Evolutionary conservation across 169 alveolate species (phyloP).

Genomic region (Eimeria brunetti): DNA sequence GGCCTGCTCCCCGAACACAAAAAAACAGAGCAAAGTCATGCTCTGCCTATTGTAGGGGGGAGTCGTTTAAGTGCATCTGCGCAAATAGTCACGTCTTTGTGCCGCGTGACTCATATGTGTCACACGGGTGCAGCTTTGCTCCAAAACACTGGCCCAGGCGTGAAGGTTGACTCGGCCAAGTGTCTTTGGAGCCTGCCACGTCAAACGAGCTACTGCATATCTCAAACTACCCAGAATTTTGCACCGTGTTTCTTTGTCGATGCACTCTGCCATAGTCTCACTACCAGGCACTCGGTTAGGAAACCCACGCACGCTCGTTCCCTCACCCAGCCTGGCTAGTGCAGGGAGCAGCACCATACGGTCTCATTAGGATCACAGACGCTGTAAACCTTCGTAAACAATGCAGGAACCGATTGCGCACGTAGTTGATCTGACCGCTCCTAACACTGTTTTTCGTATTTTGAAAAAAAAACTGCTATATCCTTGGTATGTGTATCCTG

Average conservation of each 20-base stretch:
- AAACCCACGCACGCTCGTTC: not conserved
- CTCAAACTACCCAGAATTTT: not conserved
- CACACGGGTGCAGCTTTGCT: conserved; percentile 11
- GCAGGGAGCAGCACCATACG: conserved; percentile 19
- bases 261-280: not conserved
- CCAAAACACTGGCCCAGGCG: conserved; percentile 1
- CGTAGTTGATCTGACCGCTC: not conserved
- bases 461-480: not conserved
- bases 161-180: not conserved
- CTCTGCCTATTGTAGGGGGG: not conserved
- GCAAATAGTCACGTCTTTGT: not conserved
- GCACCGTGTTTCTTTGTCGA: not conserved
- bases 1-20: conserved; percentile 24
- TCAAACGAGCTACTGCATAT: not conserved
- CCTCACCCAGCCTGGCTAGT: not conserved
- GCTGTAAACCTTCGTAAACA: not conserved
- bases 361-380: not conserved
- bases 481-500: not conserved
- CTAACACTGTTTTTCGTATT: too few species aligned
- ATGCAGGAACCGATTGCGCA: not conserved
- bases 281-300: not conserved
- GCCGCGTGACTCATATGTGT: not conserved
- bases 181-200: not conserved
- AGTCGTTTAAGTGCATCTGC: not conserved
- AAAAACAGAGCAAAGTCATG: not conserved